Evolutionary conservation across 2,329 filamentous ascomycete genomes (phyloP), one percentile per base, ranked within the genome.

Genomic region (Talaromyces funiculosus): DNA sequence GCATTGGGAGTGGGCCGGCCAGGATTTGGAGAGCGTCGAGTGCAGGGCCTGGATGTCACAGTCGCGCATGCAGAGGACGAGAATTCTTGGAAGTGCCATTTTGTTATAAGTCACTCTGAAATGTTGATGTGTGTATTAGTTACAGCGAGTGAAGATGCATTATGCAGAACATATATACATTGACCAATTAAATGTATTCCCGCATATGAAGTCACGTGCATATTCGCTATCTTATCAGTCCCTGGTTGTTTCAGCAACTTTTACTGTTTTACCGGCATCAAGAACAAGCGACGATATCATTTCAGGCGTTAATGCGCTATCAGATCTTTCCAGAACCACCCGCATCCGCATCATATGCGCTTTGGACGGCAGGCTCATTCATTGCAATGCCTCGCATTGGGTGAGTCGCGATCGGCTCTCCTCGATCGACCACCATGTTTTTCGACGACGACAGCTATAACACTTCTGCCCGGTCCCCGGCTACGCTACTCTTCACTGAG

Each of bases 51-150:
- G 63, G 59, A 72, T 73, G 67, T 71, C 75, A n/a, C 65, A 60
- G 18, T 66, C 43, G n/a, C 76, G 70, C 68, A 75, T 73, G 69
- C 76, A 79, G 53, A 80, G 73, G 38, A 80, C 72, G 43, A 75
- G 68, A 55, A 80, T 74, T 22, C 72, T 66, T 3, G 77, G 78
- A 12, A 54, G 20, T 1, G 33, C 20, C 51, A 54, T 54, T 24
- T 20, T 53, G 18, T n/a, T n/a, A n/a, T n/a, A 42, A 18, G 6
- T 12, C 31, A 33, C 8, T 24, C 18, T 12, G 4, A 1, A 14
- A 22, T 7, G 10, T 43, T 43, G 10, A 7, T n/a, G n/a, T n/a
- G n/a, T n/a, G n/a, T n/a, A n/a, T n/a, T n/a, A n/a, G n/a, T n/a
- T n/a, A n/a, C n/a, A n/a, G n/a, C n/a, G n/a, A n/a, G n/a, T n/a